Evolutionary conservation across 768 basidiomycete species (phyloP), one percentile per base, ranked within the genome.

Genomic region (Serendipita vermifera): DNA sequence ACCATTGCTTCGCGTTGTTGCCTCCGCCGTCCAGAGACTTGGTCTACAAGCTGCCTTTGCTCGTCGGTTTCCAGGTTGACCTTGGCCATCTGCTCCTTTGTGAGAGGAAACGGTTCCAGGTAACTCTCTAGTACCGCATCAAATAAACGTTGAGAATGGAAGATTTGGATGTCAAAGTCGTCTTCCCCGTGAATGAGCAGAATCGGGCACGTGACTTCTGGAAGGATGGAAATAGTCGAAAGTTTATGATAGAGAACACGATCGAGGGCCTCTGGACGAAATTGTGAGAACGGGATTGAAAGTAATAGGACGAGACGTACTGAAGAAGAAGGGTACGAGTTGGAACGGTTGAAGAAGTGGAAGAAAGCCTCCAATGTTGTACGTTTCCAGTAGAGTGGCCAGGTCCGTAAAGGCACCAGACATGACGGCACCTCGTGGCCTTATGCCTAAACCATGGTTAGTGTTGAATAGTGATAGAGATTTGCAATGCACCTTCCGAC

Each of bases 121-220:
- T 77, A 70, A 0, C 79, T 79, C 20, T 81, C 79, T 29, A 87
- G 65, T 57, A 89, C 77, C 0, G 76, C 71, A 27, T 84, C 73
- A 67, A 88, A 88, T 22, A 92, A 76, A 0, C 72, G 68, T 13
- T 74, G 71, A 0, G 88, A 82, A 64, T 92, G 88, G 0, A 75
- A 70, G 60, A 79, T 73, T 0, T 82, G 81, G 43, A 91, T 88
- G 22, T 86, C 82, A 61, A 70, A 72, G 67, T 92, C 89, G 65
- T 89, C 74, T 59, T 75, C 72, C 5, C 88, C 80, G 65, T 92
- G 89, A 0, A 76, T 80, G 59, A 92, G 75, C 33, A 90, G 70
- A 5, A 86, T 75, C 6, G 83, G 80, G 0, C 78, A 77, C 60
- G 79, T 77, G 61, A 88, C 77, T 57, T 75, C 85, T 6, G 77